Evolutionary conservation across 306 rosid genomes (phyloP).

Genomic region (Benincasa hispida): DNA sequence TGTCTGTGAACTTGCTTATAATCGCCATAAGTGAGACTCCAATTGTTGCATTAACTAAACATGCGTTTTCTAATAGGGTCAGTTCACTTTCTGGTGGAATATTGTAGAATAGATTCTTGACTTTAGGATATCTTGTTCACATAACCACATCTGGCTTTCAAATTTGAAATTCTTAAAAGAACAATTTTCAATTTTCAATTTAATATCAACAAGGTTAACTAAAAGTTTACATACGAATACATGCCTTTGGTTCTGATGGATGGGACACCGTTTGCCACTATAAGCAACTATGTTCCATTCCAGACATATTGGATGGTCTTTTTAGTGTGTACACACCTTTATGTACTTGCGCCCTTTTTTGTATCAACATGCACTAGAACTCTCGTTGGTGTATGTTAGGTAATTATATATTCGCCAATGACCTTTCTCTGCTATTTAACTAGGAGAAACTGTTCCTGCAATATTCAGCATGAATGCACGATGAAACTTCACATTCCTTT

Average conservation of each 20-base stretch:
- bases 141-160: neutral
- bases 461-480: neutral
- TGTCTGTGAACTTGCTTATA: neutral
- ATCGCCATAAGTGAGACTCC: neutral
- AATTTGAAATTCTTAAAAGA: too few relatives aligned
- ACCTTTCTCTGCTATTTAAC: neutral
- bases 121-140: neutral
- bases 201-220: too few relatives aligned
- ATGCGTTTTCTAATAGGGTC: neutral
- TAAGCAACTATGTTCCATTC: neutral
- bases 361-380: neutral
- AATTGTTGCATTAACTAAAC: neutral
- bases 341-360: neutral
- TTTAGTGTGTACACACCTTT: neutral
- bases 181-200: too few relatives aligned
- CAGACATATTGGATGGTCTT: neutral
- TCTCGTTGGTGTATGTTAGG: neutral
- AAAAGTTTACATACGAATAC: neutral
- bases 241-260: neutral
- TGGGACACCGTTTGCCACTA: neutral
- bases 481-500: neutral
- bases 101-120: neutral
- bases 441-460: neutral
- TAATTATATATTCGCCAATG: neutral
- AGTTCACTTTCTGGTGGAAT: neutral